A percentile compares a stretch with the other conserved stretches of the same genome.
These are phyloP conservation scores for Xenosphaeropsis pyriputrescens DNA, from an alignment of 2,329 filamentous ascomycete genomes.

Conservation along the genomic window DNA sequence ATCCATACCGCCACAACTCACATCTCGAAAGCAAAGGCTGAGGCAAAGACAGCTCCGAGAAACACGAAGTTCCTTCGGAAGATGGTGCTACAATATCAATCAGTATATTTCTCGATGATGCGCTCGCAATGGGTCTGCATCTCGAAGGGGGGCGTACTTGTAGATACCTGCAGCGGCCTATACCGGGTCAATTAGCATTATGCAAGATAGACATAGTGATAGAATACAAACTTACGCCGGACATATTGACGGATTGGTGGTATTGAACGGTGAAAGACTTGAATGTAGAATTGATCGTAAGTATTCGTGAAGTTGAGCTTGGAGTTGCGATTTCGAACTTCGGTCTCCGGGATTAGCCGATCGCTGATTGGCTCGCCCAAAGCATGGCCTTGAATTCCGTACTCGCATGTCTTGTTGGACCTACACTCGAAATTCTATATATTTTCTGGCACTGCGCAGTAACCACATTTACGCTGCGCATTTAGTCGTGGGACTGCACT, in stretches of 20 bases:
- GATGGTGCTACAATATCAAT: constrained; percentile 43
- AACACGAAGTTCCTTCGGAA: constrained; percentile 82
- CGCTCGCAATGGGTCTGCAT: background rate
- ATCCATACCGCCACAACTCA: constrained; percentile 32
- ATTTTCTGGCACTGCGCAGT: background rate
- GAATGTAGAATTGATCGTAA: too few relatives aligned
- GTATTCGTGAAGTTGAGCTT: constrained; percentile 4
- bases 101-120: too few relatives aligned
- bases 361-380: constrained; percentile 5
- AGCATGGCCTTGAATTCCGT: too few relatives aligned
- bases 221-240: constrained; percentile 8
- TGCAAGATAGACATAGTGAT: background rate
- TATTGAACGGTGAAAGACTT: constrained; percentile 3
- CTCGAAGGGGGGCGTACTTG: constrained; percentile 15
- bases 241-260: constrained; percentile 15
- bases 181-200: background rate
- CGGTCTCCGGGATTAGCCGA: constrained; percentile 4
- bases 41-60: constrained; percentile 71
- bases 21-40: constrained; percentile 89
- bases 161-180: constrained; percentile 15
- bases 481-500: too few relatives aligned
- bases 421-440: background rate
- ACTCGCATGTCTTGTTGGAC: background rate
- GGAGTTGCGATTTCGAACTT: too few relatives aligned
- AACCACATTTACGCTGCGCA: too few relatives aligned